A percentile compares a stretch with the other conserved stretches of the same genome.
These are phyloP conservation scores for Trametes cingulata DNA, from an alignment of 768 basidiomycete genomes.

Conservation along the genomic window DNA sequence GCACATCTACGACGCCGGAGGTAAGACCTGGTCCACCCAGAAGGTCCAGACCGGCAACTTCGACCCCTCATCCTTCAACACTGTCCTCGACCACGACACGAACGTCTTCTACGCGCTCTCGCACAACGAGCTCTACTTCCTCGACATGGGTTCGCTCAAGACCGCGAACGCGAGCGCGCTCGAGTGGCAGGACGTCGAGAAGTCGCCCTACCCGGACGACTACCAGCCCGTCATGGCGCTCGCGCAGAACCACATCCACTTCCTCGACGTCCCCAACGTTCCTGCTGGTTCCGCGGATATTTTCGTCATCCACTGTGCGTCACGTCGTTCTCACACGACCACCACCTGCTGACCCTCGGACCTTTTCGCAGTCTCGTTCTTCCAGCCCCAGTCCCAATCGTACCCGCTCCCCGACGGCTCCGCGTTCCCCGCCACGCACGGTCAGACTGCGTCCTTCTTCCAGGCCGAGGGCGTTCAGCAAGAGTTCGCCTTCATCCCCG, in stretches of 20 bases:
- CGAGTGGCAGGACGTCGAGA: slow-evolving; percentile 63
- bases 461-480: slow-evolving; percentile 57
- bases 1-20: slow-evolving; percentile 78
- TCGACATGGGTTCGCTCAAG: slow-evolving; percentile 70
- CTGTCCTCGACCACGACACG: slow-evolving; percentile 93
- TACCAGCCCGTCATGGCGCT: slow-evolving; percentile 79
- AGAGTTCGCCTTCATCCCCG: slow-evolving; percentile 77
- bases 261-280: slow-evolving; percentile 69
- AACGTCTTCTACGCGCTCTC: slow-evolving; percentile 84
- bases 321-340: background rate
- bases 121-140: slow-evolving; percentile 59
- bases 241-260: slow-evolving; percentile 86
- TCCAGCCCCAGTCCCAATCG: slow-evolving; percentile 69
- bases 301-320: slow-evolving; percentile 87
- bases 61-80: slow-evolving; percentile 62
- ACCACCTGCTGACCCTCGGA: background rate
- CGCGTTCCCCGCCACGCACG: slow-evolving; percentile 66
- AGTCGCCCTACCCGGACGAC: slow-evolving; percentile 49
- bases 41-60: slow-evolving; percentile 51
- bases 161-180: slow-evolving; percentile 58
- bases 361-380: slow-evolving; percentile 59
- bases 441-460: slow-evolving; percentile 74
- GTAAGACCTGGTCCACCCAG: slow-evolving; percentile 81
- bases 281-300: slow-evolving; percentile 72
- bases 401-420: slow-evolving; percentile 50